Conservation (phyloP, 1,139 yeast species). For the Sugiyamaella grinbergsii region DNA sequence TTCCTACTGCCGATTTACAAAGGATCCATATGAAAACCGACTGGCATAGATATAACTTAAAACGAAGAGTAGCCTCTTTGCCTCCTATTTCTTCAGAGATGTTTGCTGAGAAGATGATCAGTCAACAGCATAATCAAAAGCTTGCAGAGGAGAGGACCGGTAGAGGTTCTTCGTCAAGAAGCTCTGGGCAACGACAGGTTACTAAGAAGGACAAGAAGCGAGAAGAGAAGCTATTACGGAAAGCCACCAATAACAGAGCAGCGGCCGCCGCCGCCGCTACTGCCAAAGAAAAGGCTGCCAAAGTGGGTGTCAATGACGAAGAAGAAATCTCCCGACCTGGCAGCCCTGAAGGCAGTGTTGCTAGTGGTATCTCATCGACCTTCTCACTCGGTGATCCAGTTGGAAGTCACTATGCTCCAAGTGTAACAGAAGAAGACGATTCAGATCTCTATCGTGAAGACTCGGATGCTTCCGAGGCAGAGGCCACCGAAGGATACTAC, state of each 20-base stretch:
- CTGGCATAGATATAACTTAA: slow-evolving; percentile 92
- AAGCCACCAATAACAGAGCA: slow-evolving; percentile 26
- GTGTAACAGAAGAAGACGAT: slow-evolving; percentile 36
- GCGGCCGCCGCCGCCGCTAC: slow-evolving; percentile 7
- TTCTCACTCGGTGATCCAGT: slow-evolving; percentile 66
- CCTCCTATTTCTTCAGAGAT: slow-evolving; percentile 78
- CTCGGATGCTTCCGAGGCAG: slow-evolving; percentile 35
- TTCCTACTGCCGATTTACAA: slow-evolving; percentile 77
- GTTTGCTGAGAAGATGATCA: slow-evolving; percentile 73
- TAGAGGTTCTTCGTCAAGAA: slow-evolving; percentile 37
- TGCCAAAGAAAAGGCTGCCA: slow-evolving; percentile 19
- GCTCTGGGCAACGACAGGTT: slow-evolving; percentile 40
- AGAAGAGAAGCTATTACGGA: slow-evolving; percentile 39
- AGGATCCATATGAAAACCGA: slow-evolving; percentile 93
- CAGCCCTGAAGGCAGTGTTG: slow-evolving; percentile 30
- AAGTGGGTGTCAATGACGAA: slow-evolving; percentile 10
- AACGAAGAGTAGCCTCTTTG: slow-evolving; percentile 84
- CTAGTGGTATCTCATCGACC: slow-evolving; percentile 58
- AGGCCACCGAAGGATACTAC: slow-evolving; percentile 12
- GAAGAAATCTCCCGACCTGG: slow-evolving; percentile 25
- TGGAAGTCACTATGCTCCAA: slow-evolving; percentile 40
- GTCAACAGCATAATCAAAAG: slow-evolving; percentile 43
- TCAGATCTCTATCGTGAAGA: slow-evolving; percentile 39
- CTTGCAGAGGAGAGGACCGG: slow-evolving; percentile 51
- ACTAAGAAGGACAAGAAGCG: slow-evolving; percentile 44